A percentile compares a stretch with the other conserved stretches of the same genome.
Conservation (phyloP, 257 asterid species). For the Leonotis leonurus region DNA sequence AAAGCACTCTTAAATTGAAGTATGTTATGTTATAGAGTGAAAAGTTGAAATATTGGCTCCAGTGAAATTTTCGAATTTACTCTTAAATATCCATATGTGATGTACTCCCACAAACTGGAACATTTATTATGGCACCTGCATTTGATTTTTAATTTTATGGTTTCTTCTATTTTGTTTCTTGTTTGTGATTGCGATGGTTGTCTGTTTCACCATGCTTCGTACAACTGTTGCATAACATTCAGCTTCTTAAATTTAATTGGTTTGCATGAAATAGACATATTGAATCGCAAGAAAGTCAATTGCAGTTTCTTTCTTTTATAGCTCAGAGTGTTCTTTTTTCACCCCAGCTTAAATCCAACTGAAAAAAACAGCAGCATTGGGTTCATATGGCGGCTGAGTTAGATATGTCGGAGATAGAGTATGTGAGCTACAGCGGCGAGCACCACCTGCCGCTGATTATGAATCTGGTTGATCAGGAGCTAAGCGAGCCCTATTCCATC, state of each 20-base stretch:
- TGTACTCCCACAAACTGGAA: too few relatives aligned
- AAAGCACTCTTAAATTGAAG: too few relatives aligned
- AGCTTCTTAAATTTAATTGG: not conserved
- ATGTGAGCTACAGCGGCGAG: constrained; percentile 84
- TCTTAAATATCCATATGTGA: too few relatives aligned
- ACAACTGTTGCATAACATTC: not conserved
- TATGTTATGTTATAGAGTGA: too few relatives aligned
- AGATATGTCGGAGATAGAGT: constrained; percentile 48
- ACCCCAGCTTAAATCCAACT: not conserved
- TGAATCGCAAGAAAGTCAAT: too few relatives aligned
- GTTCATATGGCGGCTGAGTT: constrained; percentile 26
- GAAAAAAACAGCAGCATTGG: not conserved
- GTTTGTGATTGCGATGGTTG: not conserved
- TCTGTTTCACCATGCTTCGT: not conserved
- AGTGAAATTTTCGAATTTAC: too few relatives aligned
- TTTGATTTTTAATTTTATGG: too few relatives aligned
- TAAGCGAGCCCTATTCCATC: constrained; percentile 94
- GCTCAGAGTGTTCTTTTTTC: too few relatives aligned
- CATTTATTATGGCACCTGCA: too few relatives aligned
- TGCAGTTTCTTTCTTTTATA: too few relatives aligned
- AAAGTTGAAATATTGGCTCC: too few relatives aligned
- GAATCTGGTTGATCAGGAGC: constrained; percentile 94
- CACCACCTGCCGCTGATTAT: constrained; percentile 92
- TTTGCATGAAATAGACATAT: not conserved
- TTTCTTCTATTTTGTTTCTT: too few relatives aligned